Evolutionary conservation across 2,329 filamentous ascomycete genomes (phyloP), one percentile per base, ranked within the genome.

Genomic region (Gnomoniopsis sp.): DNA sequence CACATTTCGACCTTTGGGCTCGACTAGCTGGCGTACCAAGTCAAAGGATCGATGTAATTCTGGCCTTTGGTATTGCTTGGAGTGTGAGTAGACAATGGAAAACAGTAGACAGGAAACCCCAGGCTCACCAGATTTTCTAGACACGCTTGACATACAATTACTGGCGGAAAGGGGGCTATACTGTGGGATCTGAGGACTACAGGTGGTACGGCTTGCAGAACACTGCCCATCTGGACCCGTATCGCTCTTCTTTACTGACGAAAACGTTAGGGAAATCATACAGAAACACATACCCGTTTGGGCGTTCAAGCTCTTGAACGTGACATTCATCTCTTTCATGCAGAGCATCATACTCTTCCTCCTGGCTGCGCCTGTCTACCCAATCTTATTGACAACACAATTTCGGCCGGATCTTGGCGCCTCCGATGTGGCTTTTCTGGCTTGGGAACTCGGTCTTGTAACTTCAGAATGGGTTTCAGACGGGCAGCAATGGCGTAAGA

Each of bases 141-240:
- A 71, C 77, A 59, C 89, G 95, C 12, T 78, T 99, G 74, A 98
- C 93, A 2, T 98, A 85, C 79, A 99, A 99, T 75, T 99, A 97
- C 77, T 96, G 90, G 88, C 88, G 95, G 59, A 96, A 91, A 72
- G 95, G 95, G 43, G 95, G 95, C 23, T 99, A 99, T 72, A 78
- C 81, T 17, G 80, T 93, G 63, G 93, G 95, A 41, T 93, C 89
- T 17, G 93, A 99, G 74, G 95, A 99, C 73, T 99, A 99, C 73
- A 85, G 95, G 75, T 99, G 95, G 87, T 80, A 66, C 53, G 71
- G 66, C 30, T 48, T 2, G 22, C 55, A 46, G 19, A 33, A 14
- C 14, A 12, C 19, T n/a, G 6, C 17, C 7, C 15, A 30, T 22
- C 14, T 33, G 14, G 10, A 26, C 19, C 8, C 1, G 14, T 44